Evolutionary conservation across 306 rosid genomes (phyloP), one percentile per base, ranked within the genome.

Genomic region (Hippophae tibetana): DNA sequence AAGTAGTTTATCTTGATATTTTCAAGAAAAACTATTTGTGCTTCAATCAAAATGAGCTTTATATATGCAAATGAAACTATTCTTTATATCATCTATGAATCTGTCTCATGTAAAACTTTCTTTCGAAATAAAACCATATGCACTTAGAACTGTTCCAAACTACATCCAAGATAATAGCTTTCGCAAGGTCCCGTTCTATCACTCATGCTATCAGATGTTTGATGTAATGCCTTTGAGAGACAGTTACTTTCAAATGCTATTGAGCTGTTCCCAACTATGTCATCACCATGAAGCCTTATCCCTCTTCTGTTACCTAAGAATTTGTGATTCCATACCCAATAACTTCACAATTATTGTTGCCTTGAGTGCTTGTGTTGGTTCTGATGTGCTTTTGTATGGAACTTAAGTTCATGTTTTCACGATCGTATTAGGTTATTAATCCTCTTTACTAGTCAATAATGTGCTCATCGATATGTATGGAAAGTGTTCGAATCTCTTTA

Each of bases 391-490:
- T 67, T 47, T n/a, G 13, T 52, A 27, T 12, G 95, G 94, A 56
- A 58, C 67, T 7, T 67, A 58, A 69, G 1, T 89, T 55, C 95
- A 89, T 56, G 82, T 88, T 62, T 62, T 77, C 57, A 42, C 77
- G 54, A 40, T 76, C 43, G 66, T 73, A 47, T 79, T 78, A 12
- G 96, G 95, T 56, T 81, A 69, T 77, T 70, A 5, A 59, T 67
- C 73, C 50, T 79, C 56, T 64, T 77, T 81, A 70, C 89, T 89
- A 0, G 81, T 89, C 2, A 38, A 71, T 46, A 89, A 85, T 53
- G 78, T 89, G 6, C 79, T 89, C 2, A 47, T 85, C 46, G 86
- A 89, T 66, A 79, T 85, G 95, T 89, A 85, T 49, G 96, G 90
- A 7, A 89, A 89, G 74, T 89, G 90, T 74, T 57, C 63, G 67